Base-by-base conservation (phyloP, 176 grass and related monocot genomes). In the Ensete ventricosum region DNA sequence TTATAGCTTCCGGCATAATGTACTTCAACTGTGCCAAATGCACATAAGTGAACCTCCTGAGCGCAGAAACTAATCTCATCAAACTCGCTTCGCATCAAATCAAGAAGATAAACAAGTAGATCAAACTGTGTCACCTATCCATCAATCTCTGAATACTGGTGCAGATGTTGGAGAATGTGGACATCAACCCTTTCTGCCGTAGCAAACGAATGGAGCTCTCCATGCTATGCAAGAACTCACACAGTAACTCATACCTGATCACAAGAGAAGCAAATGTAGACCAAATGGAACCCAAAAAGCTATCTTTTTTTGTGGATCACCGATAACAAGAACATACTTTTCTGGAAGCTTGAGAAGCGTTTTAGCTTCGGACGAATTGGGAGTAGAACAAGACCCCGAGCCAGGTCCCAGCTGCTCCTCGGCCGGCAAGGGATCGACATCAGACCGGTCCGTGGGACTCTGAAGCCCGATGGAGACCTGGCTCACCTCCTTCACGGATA, bases 11-110 rank as follows among this genome's bases (percentile, higher is more conserved):
- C 0, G 90, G 88, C 79, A 97, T 81, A 55, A 90, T 83, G 72
- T 89, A 84, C 80, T 90, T 91, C n/a, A 97, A 76, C 77, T 91
- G 90, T 0, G 88, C 88, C 50, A 97, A 87, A 77, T 97, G 88
- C 25, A 73, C 72, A 55, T 93, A 88, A 55, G 94, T 87, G 78
- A 93, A 93, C 60, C 84, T 90, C 87, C 94, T 97, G 79, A 49
- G 64, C 8, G 70, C 23, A 71, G 22, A 84, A n/a, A 72, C 9
- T 14, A 60, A 79, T 71, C 24, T 25, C 54, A 71, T 23, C 34
- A 43, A 43, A 43, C 4, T 43, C 34, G 34, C 34, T 43, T 43
- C 34, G 34, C 5, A 43, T 43, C 34, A 5, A 5, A 43, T 43
- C 34, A 43, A 6, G 34, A 43, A 43, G 4, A 43, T 43, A 25